Evolutionary conservation across 306 rosid species (phyloP).

Genomic region (Prosopis cineraria): DNA sequence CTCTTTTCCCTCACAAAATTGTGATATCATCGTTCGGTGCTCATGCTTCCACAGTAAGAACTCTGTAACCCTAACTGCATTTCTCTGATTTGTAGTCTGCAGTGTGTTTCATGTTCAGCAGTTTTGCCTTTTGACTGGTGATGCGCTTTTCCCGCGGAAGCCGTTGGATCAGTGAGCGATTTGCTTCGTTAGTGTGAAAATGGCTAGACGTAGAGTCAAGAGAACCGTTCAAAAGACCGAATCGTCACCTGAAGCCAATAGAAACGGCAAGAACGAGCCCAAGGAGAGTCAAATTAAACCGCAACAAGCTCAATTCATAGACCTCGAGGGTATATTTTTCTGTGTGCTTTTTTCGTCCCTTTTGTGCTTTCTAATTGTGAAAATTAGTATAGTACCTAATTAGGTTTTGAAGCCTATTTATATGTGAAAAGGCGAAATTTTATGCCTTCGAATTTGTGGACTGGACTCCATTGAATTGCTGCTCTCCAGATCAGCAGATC

Average conservation of each 20-base stretch:
- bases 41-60: background rate
- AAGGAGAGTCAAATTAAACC: constrained; percentile 37
- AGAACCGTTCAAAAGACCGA: constrained; percentile 36
- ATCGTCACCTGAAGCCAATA: constrained; percentile 25
- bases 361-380: background rate
- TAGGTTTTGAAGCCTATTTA: background rate
- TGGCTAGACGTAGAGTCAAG: constrained; percentile 60
- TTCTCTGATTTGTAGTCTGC: background rate
- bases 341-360: background rate
- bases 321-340: constrained; percentile 54
- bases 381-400: background rate
- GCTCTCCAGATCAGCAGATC: background rate
- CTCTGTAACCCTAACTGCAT: background rate
- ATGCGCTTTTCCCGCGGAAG: background rate
- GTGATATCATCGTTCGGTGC: background rate
- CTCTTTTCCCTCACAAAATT: background rate
- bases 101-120: background rate
- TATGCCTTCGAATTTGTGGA: background rate
- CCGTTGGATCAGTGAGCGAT: constrained; percentile 9
- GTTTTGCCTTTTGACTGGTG: background rate
- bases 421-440: background rate
- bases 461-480: background rate
- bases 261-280: constrained; percentile 16
- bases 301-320: constrained; percentile 43
- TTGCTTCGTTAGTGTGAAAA: constrained; percentile 25